Percentiles rank a stretch among this genome's conserved stretches.
Evolutionary conservation across 331 rosid genomes (phyloP).

Genomic region (Dryas integrifolia): DNA sequence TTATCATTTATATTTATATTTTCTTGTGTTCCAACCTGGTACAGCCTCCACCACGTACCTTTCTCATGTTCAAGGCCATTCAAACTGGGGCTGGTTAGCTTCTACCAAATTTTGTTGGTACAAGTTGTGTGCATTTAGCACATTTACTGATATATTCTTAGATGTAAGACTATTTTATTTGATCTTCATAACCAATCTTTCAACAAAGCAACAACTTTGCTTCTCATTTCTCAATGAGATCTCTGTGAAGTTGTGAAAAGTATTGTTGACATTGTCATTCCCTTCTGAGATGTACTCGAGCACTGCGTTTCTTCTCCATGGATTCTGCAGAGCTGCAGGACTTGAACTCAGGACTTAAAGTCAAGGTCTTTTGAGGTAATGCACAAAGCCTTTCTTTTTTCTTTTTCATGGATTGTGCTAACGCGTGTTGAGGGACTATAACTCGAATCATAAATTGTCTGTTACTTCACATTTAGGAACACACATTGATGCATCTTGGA

Average conservation of each 20-base stretch:
- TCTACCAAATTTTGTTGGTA: neutral
- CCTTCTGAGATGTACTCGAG: neutral
- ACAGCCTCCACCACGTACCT: neutral
- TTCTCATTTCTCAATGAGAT: neutral
- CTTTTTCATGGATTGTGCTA: neutral
- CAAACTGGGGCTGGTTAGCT: too few species aligned
- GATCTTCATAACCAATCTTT: neutral
- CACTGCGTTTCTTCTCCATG: neutral
- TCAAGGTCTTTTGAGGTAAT: conserved; percentile 19
- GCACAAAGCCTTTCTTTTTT: neutral
- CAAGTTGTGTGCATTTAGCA: neutral
- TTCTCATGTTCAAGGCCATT: neutral
- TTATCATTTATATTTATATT: neutral
- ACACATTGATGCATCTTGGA: conserved; percentile 2
- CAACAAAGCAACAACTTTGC: neutral
- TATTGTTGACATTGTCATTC: neutral
- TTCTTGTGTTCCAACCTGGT: conserved; percentile 12
- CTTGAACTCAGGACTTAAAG: neutral
- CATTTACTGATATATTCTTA: neutral
- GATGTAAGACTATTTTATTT: neutral
- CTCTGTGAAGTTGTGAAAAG: conserved; percentile 3
- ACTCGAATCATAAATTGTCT: neutral
- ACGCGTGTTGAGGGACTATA: neutral
- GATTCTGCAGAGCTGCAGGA: neutral
- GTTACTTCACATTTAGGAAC: conserved; percentile 2